Evolutionary conservation across 176 grass and related monocot genomes (phyloP), one percentile per base, ranked within the genome.

Genomic region (Oryza meyeriana): DNA sequence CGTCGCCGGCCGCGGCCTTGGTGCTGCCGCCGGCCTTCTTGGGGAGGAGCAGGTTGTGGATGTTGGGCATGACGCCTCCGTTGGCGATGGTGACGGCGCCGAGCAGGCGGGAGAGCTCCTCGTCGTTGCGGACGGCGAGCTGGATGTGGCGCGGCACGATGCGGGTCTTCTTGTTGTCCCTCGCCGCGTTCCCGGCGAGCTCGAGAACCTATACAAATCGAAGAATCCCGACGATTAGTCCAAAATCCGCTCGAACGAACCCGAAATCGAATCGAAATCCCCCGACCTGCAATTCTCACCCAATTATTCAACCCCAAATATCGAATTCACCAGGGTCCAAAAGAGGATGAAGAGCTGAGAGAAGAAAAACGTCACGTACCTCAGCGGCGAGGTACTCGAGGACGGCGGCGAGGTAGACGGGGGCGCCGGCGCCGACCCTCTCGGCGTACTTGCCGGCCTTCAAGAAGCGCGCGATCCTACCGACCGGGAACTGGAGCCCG

Each of bases 81-180:
- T 89, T 99, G 1, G 96, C 96, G 81, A 99, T 99, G 55, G 96
- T 99, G 47, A 94, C 96, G 1, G 89, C 89, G 20, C 96, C 96
- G 8, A 95, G 96, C 45, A 99, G 85, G 89, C 88, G 92, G 0
- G 93, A 94, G 20, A 99, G 82, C 85, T 99, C 96, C 77, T 99
- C 96, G 79, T 99, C 96, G 76, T 95, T 99, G 57, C 96, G 80
- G 29, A 99, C 96, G 11, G 96, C 96, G 4, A 99, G 84, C 69
- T 99, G 97, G 79, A 99, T 99, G 89, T 99, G 97, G 22, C 97
- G 91, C 12, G 97, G 97, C 80, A 95, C 97, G 77, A 99, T 99
- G 4, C 93, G 89, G 27, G 91, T 94, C 87, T 99, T 99, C 92
- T 98, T 98, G 90, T 98, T 98, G 74, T 97, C 89, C 28, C 95